Conservation (phyloP, 2,329 filamentous ascomycete genomes). For the Trichoderma afroharzianum region DNA sequence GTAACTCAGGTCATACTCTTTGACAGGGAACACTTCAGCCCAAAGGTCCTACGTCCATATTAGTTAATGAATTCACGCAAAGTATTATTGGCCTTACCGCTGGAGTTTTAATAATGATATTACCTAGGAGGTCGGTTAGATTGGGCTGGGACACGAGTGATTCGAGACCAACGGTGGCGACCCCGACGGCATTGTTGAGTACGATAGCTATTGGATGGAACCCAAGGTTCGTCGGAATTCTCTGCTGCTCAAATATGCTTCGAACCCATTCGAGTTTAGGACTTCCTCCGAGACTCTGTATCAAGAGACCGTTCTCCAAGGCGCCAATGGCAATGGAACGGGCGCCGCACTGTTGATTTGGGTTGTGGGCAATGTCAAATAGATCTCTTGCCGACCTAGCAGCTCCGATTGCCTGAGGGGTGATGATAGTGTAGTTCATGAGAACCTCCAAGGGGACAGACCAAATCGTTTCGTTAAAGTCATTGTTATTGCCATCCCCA, state of each 20-base stretch:
- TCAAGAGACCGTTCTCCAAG: not conserved
- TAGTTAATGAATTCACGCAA: not conserved
- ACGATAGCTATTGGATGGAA: not conserved
- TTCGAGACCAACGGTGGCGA: not conserved
- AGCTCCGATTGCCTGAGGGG: not conserved
- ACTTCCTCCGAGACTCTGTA: not conserved
- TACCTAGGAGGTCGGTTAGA: not conserved
- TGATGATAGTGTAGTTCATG: not conserved
- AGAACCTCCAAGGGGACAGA: not conserved
- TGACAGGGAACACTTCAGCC: not conserved
- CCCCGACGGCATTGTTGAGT: not conserved
- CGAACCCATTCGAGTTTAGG: not conserved
- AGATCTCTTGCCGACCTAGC: not conserved
- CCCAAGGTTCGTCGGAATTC: constrained; percentile 1
- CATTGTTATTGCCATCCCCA: not conserved
- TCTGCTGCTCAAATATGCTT: not conserved
- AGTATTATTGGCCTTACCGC: not conserved
- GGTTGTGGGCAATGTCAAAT: constrained; percentile 9
- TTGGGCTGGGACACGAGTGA: not conserved
- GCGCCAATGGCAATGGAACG: not conserved
- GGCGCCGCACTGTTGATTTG: constrained; percentile 1
- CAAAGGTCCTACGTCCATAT: not conserved
- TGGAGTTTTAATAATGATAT: not conserved
- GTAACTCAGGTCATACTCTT: not conserved
- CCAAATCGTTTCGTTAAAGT: constrained; percentile 6